Conservation (phyloP, 345 rosid species). For the Lumnitzera littorea region DNA sequence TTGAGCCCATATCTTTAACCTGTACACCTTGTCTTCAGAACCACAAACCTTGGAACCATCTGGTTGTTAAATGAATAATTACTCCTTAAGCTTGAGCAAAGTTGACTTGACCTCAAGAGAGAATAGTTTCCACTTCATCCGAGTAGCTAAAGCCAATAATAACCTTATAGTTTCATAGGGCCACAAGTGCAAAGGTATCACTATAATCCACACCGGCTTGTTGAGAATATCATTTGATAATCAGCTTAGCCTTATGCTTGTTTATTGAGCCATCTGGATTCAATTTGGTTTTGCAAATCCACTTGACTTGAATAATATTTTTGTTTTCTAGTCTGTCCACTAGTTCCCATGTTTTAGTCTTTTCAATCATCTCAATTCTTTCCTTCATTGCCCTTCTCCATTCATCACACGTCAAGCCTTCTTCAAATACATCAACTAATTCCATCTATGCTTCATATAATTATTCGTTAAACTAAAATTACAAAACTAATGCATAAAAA, state of each 20-base stretch:
- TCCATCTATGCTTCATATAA: too few relatives aligned
- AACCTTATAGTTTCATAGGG: neutral
- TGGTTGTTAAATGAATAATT: too few relatives aligned
- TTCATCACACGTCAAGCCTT: too few relatives aligned
- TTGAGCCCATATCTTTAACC: too few relatives aligned
- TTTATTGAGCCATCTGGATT: neutral
- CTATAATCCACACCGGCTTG: neutral
- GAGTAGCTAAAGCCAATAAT: neutral
- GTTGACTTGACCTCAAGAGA: too few relatives aligned
- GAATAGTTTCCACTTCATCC: neutral
- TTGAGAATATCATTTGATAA: neutral
- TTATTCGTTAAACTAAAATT: too few relatives aligned
- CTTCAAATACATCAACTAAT: too few relatives aligned
- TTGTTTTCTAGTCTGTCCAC: neutral
- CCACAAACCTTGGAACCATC: too few relatives aligned
- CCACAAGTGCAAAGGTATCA: neutral
- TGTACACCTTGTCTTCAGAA: too few relatives aligned
- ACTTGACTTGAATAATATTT: neutral
- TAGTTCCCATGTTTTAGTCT: neutral
- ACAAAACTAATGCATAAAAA: too few relatives aligned
- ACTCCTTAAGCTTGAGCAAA: too few relatives aligned
- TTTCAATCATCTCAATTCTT: neutral
- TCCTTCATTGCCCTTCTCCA: neutral
- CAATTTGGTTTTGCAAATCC: neutral
- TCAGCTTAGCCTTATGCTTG: neutral